Conservation (phyloP, 768 basidiomycete genomes). For the Piloderma croceum region DNA sequence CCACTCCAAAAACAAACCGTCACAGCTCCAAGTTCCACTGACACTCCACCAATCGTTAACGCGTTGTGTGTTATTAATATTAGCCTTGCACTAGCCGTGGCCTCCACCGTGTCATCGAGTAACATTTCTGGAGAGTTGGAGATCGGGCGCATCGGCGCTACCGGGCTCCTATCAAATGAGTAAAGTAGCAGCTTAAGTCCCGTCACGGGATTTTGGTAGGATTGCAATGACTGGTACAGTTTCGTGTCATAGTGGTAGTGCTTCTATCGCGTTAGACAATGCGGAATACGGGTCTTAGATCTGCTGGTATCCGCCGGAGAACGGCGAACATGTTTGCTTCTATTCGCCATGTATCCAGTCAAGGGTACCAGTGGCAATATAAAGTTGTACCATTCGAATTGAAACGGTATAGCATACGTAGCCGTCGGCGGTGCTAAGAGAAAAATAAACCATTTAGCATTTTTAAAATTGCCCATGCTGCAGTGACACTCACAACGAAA, state of each 20-base stretch:
- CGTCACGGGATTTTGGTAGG: slow-evolving; percentile 56
- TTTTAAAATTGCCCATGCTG: not conserved
- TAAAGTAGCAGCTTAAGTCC: slow-evolving; percentile 71
- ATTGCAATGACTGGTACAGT: slow-evolving; percentile 58
- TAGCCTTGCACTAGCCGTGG: slow-evolving; percentile 6
- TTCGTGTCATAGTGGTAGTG: slow-evolving; percentile 79
- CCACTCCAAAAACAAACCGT: not conserved
- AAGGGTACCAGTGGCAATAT: slow-evolving; percentile 81
- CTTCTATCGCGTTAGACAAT: slow-evolving; percentile 79
- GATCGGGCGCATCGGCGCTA: slow-evolving; percentile 64
- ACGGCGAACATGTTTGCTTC: slow-evolving; percentile 75
- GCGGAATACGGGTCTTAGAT: slow-evolving; percentile 92
- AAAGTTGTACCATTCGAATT: slow-evolving; percentile 89
- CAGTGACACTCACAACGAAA: slow-evolving; percentile 68
- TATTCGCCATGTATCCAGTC: slow-evolving; percentile 85
- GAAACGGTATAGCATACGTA: slow-evolving; percentile 88
- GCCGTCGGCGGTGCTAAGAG: too few relatives aligned
- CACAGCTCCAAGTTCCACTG: too few relatives aligned
- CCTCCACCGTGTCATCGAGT: slow-evolving; percentile 48
- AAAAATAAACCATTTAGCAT: too few relatives aligned
- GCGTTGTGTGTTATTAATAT: not conserved
- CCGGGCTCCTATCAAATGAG: slow-evolving; percentile 69
- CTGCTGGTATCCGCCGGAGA: slow-evolving; percentile 86
- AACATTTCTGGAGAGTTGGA: slow-evolving; percentile 82
- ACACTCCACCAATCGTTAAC: not conserved